Base-by-base conservation (phyloP, 139 green algal genomes). In the Chlorella sp. region DNA sequence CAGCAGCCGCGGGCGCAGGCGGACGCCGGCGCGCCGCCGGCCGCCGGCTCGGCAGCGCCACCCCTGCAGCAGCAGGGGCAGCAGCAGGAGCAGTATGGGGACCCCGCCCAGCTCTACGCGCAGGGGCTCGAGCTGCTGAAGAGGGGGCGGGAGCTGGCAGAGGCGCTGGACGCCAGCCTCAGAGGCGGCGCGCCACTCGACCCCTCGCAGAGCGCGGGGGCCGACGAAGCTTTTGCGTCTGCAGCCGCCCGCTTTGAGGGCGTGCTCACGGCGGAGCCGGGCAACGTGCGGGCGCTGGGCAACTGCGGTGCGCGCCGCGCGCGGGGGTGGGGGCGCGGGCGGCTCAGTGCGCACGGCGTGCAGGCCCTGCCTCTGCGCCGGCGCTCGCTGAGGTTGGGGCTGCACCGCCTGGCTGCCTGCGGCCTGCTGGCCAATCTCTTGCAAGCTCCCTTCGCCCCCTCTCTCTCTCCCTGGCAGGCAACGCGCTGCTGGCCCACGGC, bases 401-500 rank as follows among this genome's bases (percentile, higher is more conserved):
- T 67, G 53, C 53, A 23, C 53, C 53, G 53, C 53, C n/a, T 35
- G 23, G 53, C 11, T 27, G 46, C n/a, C 33, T 46, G 2, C 12
- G 15, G 17, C 27, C 36, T 5, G 31, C 36, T 38, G 4, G 36
- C 19, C 31, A 36, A 67, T 11, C 6, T 19, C 35, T 19, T 27
- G 17, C 53, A 61, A 25, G 15, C 2, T 7, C 56, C n/a, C 56
- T 41, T 29, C 42, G 3, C 23, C 11, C 29, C 27, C 14, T 71
- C 29, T 56, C 0, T 21, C 25, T 15, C 14, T 35, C 2, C 1
- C 21, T 6, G 33, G 53, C 43, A 73, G 79, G 79, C 29, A 84
- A 84, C 56, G 59, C 73, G 23, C 66, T 84, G 33, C 73, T 78
- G 66, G 67, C 73, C 23, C 53, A 67, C 29, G 79, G 63, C 41